Evolutionary conservation across 805 yeast species (phyloP), one percentile per base, ranked within the genome.

Genomic region (Candida namnaoensis): DNA sequence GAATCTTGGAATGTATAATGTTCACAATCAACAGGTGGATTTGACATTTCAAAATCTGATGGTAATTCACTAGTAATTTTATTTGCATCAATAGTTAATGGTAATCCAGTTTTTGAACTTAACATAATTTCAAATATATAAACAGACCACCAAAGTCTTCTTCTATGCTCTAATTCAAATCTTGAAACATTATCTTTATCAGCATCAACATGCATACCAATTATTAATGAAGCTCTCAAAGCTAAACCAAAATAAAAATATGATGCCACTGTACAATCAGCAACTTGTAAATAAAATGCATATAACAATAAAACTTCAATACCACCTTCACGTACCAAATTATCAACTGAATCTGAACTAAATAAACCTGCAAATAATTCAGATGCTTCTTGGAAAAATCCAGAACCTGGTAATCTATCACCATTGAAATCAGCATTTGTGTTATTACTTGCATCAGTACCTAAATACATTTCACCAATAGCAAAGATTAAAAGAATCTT

Each of bases 131-230:
- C 97, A 50, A 86, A 75, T 59, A 81, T 77, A 61, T 86, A 88
- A 30, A 82, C 78, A 34, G 88, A 81, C 96, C 96, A 88, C 67
- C 91, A 88, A 32, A 87, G 61, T 44, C 90, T 74, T 54, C 95
- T 73, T 40, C 95, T 71, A 58, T 85, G 88, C 49, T 90, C 95
- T 49, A 83, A 79, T 66, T 82, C 91, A 50, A 75, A 74, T 47
- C 78, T 69, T 30, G 78, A 68, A 15, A 84, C 66, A 32, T 70
- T 76, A 47, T 79, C 87, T 50, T 78, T 76, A 45, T 82, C 90
- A 7, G 87, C 80, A 61, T 84, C 93, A 3, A 84, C 93, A 57
- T 84, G 95, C 78, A 82, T 73, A 3, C 95, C 95, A 24, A 83
- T 58, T 37, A 83, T 77, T 41, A 84, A 63, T 7, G 88, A 79